Evolutionary conservation across 768 basidiomycete species (phyloP).

Genomic region (Botryobasidium botryosum): DNA sequence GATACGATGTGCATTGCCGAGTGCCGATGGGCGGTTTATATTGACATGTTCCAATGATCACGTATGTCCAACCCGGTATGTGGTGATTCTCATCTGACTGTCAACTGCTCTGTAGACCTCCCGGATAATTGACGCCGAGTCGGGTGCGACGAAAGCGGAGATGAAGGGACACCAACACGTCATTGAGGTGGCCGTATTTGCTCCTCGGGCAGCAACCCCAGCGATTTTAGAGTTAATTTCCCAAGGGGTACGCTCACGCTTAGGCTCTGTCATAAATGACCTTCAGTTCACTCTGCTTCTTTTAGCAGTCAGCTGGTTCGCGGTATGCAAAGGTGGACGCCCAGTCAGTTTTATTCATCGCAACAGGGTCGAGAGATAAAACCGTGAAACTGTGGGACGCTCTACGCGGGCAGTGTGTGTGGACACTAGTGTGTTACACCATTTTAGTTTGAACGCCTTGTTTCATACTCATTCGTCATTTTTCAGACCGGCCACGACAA

Average conservation of each 20-base stretch:
- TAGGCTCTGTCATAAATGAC: too few relatives aligned
- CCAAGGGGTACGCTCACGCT: too few relatives aligned
- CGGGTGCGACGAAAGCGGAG: constrained; percentile 64
- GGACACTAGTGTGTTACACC: constrained; percentile 41
- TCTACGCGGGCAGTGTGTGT: constrained; percentile 60
- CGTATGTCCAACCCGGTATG: constrained; percentile 29
- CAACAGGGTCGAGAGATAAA: constrained; percentile 82
- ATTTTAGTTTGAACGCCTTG: not conserved
- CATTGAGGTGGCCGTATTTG: constrained; percentile 68
- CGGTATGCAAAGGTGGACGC: constrained; percentile 25
- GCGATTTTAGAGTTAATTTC: too few relatives aligned
- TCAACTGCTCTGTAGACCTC: constrained; percentile 37
- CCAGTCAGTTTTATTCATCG: constrained; percentile 39
- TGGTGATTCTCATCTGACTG: not conserved
- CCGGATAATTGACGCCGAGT: constrained; percentile 53
- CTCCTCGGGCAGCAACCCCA: constrained; percentile 54
- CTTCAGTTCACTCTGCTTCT: too few relatives aligned
- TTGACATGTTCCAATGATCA: constrained; percentile 80
- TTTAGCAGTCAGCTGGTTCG: constrained; percentile 27
- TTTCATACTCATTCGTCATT: constrained; percentile 9
- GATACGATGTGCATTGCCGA: constrained; percentile 43
- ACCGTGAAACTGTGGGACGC: constrained; percentile 85
- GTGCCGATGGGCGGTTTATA: constrained; percentile 49
- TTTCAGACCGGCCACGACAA: constrained; percentile 64
- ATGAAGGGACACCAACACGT: constrained; percentile 79